Evolutionary conservation across 78 protist species (phyloP), one percentile per base, ranked within the genome.

Genomic region (Parvularia atlantis): DNA sequence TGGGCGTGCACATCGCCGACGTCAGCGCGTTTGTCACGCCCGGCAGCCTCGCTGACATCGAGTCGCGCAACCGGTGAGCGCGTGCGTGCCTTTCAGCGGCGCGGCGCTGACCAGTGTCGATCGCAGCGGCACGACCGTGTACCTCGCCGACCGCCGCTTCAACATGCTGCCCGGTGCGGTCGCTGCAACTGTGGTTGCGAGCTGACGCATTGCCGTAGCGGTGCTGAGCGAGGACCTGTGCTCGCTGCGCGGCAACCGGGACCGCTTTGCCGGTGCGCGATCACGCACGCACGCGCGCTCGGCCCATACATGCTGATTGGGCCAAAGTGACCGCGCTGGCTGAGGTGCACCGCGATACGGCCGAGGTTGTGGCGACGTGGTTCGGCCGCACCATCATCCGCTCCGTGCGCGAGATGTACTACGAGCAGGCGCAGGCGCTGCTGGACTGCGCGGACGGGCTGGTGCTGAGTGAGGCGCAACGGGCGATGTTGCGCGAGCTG

Each of bases 1-100:
- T 87, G 37, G 95, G 95, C 44, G 95, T 80, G 41, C 87, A 91
- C 74, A 92, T 92, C 40, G 96, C 96, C 7, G 96, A 92, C 67
- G 94, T 89, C 17, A 36, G 93, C n/a, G 75, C 87, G 69, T 92
- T 84, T 69, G 86, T 88, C 30, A 67, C 54, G 48, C 43, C 64
- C 31, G 85, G 79, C 6, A 63, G 88, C 1, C 53, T 88, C n/a
- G 16, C 89, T 28, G 95, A 91, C 40, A 58, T 30, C 17, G 95
- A 91, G 62, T 93, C 94, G 20, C 24, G 63, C 5, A 24, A 39
- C 24, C 61, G 95, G 19, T n/a, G n/a, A n/a, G n/a, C n/a, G n/a
- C n/a, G n/a, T n/a, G n/a, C n/a, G n/a, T n/a, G n/a, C n/a, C n/a
- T n/a, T n/a, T n/a, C n/a, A n/a, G n/a, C n/a, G n/a, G n/a, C n/a